Evolutionary conservation across 805 yeast genomes (phyloP), one percentile per base, ranked within the genome.

Genomic region (Wickerhamomyces silvicola): DNA sequence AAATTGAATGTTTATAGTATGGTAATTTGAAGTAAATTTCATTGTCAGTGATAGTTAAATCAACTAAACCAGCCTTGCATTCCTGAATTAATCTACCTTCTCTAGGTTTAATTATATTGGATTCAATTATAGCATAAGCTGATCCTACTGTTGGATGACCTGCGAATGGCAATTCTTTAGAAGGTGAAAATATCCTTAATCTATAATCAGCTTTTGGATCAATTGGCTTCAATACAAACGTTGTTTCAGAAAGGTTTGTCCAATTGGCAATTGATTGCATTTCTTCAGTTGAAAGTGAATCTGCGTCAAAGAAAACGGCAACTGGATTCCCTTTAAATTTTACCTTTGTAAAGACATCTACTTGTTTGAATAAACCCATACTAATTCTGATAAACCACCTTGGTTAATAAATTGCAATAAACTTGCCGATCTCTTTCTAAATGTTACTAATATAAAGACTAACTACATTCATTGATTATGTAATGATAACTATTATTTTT

Each of bases 61-160:
- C 53, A 6, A 70, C 63, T 10, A 63, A 40, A 3, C 76, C 78
- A 4, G 62, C 63, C 4, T 42, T 50, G 43, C 77, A 71, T 37
- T 71, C 66, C 46, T 70, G 76, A 16, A 51, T 33, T 5, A 67
- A 25, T 19, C 36, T 48, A 3, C 57, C 56, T 10, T 46, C 22
- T 5, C 35, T 38, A 7, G 55, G 52, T 3, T 43, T 49, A 5
- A 61, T 52, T 13, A 54, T 15, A 1, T 59, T 58, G 3, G 57
- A 54, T 38, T 70, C 69, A 14, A 68, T 31, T n/a, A 59, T 55
- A 1, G 75, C 75, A 43, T 51, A 57, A 28, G 68, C 62, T 1
- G 75, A 55, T 4, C 81, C 81, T 20, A 75, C 42, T 0, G 78
- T 75, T 4, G 81, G 82, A 42, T 75, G 81, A 6, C 82, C 81